These are phyloP conservation scores for Talaromyces liani DNA, from an alignment of 495 filamentous ascomycete species.

Conservation along the genomic window DNA sequence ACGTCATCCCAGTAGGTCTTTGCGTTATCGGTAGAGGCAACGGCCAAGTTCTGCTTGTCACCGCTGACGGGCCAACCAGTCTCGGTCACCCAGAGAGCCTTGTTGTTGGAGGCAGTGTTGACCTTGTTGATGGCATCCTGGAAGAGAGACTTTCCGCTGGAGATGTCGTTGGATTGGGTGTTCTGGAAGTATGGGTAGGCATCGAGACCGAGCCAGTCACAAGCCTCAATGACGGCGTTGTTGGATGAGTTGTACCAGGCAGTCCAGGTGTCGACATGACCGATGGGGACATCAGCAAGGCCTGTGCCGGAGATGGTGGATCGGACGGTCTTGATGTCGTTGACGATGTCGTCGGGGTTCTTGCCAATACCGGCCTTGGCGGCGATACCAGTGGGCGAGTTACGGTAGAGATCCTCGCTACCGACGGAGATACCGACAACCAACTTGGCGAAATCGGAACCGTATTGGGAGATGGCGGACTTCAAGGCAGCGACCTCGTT, in stretches of 20 bases:
- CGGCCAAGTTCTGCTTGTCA: conserved; percentile 47
- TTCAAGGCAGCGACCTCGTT: conserved; percentile 65
- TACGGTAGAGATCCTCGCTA: conserved; percentile 84
- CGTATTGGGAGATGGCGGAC: conserved; percentile 55
- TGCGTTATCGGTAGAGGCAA: conserved; percentile 61
- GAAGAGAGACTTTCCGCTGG: conserved; percentile 54
- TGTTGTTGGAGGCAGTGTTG: conserved; percentile 48
- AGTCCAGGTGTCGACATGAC: conserved; percentile 92
- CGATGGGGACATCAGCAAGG: conserved; percentile 51
- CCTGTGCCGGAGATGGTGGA: conserved; percentile 49
- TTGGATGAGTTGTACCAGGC: conserved; percentile 72
- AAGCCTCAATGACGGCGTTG: conserved; percentile 56
- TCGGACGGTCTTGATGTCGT: conserved; percentile 60
- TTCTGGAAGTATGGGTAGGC: conserved; percentile 70
- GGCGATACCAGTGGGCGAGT: conserved; percentile 48
- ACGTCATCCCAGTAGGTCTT: conserved; percentile 73
- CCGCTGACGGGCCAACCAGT: conserved; percentile 81
- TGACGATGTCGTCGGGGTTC: conserved; percentile 48
- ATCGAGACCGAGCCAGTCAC: conserved; percentile 75
- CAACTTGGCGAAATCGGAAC: conserved; percentile 49
- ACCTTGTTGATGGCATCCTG: conserved; percentile 53
- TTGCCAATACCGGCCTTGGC: conserved; percentile 50
- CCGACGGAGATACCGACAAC: conserved; percentile 86
- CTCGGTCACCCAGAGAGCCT: conserved; percentile 84
- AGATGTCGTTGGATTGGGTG: conserved; percentile 58